A percentile compares a stretch with the other conserved stretches of the same genome.
phyloP scores from a whole-genome alignment of 2,329 filamentous ascomycete genomes.

The Ceratocystis diversiconidia region DNA sequence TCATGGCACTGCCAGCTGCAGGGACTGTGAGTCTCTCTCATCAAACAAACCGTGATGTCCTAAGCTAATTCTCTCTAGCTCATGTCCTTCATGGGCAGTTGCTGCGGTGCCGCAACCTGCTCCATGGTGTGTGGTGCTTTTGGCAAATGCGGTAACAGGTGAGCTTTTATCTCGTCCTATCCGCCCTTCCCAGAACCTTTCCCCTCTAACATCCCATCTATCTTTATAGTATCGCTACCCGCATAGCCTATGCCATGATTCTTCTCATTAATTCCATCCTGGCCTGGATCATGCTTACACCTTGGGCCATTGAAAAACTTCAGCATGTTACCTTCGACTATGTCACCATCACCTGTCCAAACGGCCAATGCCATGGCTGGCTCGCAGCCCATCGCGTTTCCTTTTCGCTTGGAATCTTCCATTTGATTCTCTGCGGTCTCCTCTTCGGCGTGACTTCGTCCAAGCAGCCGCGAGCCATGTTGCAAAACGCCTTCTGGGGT shows the following conservation, averaged over 20 bases:
- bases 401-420: conserved; percentile 89
- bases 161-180: conserved; percentile 18
- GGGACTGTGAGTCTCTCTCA: conserved; percentile 53
- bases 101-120: conserved; percentile 92
- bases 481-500: conserved; percentile 99
- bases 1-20: conserved; percentile 75
- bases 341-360: conserved; percentile 85
- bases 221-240: conserved; percentile 65
- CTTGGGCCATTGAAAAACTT: conserved; percentile 93
- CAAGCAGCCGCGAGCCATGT: conserved; percentile 68
- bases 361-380: conserved; percentile 86
- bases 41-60: not conserved
- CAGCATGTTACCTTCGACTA: conserved; percentile 88
- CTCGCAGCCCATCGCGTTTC: conserved; percentile 95
- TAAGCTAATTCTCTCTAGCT: conserved; percentile 35
- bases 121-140: conserved; percentile 91
- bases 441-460: conserved; percentile 77
- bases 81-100: conserved; percentile 68
- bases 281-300: conserved; percentile 98
- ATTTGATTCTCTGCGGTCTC: conserved; percentile 70
- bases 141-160: conserved; percentile 95
- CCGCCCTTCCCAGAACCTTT: not conserved
- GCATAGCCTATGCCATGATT: conserved; percentile 89
- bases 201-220: conserved; percentile 19
- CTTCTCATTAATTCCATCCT: conserved; percentile 93